phyloP scores from a whole-genome alignment of 345 rosid species.

The Eucalyptus guilfoylei region DNA sequence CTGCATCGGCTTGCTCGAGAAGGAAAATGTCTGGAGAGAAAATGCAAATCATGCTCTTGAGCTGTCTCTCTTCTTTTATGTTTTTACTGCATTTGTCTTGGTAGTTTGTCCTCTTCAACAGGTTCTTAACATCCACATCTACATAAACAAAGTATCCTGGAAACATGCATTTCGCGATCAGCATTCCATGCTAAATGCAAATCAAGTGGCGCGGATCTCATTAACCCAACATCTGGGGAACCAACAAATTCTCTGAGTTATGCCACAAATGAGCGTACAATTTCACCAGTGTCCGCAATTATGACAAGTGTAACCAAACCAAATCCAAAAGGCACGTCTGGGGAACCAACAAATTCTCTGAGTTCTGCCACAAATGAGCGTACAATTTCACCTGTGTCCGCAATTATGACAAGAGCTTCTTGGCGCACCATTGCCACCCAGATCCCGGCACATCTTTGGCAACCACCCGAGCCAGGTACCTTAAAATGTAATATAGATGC shows the following conservation, averaged over 20 bases:
- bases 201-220: neutral
- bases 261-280: neutral
- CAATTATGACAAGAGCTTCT: no score
- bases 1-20: neutral
- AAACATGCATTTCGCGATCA: neutral
- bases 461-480: no score
- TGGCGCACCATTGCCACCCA: no score
- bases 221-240: neutral
- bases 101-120: no score
- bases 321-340: neutral
- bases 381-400: no score
- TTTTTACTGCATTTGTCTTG: no score
- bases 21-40: neutral
- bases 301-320: neutral
- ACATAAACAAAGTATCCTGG: neutral
- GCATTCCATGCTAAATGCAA: neutral
- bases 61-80: neutral
- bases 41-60: neutral
- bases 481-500: no score
- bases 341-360: no score
- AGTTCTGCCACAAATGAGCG: no score
- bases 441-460: no score
- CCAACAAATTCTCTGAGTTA: neutral
- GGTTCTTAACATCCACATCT: neutral
- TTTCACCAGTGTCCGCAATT: neutral